Conservation (phyloP, 2,329 filamentous ascomycete genomes). For the Diaporthe aspalathi region DNA sequence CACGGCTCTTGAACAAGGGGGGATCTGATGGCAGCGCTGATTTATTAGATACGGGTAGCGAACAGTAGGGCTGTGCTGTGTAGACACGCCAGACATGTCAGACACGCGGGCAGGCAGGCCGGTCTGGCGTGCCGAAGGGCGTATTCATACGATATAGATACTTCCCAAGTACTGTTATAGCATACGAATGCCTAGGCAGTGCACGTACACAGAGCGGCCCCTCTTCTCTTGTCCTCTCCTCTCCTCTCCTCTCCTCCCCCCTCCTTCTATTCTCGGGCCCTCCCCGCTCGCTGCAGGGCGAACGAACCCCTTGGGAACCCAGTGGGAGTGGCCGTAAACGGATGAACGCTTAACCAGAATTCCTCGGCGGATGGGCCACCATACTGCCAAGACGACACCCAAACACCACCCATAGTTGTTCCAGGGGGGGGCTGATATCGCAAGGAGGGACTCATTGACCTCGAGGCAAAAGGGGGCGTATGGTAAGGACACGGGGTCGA, state of each 20-base stretch:
- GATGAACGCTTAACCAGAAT: not conserved
- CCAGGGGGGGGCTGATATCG: not conserved
- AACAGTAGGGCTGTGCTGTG: slow-evolving; percentile 3
- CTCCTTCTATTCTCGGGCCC: not conserved
- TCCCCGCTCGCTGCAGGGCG: not conserved
- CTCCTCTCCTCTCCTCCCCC: not conserved
- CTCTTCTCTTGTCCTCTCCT: not conserved
- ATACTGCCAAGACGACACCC: not conserved
- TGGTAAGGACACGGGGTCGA: slow-evolving; percentile 12
- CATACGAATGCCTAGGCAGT: not conserved
- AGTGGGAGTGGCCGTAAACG: not conserved
- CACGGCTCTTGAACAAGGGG: slow-evolving; percentile 7
- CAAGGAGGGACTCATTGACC: not conserved
- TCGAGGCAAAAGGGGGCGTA: not conserved
- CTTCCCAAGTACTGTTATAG: not conserved
- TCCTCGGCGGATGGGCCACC: not conserved
- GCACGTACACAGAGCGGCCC: not conserved
- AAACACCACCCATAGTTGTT: not conserved
- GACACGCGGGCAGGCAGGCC: not conserved
- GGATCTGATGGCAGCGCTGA: not conserved
- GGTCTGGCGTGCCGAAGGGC: slow-evolving; percentile 22
- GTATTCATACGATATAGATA: not conserved
- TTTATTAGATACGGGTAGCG: not conserved
- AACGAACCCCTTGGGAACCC: not conserved
- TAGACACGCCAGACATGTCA: not conserved